Conservation (phyloP, 2,329 filamentous ascomycete genomes). For the Neofusicoccum kwambonambiense region DNA sequence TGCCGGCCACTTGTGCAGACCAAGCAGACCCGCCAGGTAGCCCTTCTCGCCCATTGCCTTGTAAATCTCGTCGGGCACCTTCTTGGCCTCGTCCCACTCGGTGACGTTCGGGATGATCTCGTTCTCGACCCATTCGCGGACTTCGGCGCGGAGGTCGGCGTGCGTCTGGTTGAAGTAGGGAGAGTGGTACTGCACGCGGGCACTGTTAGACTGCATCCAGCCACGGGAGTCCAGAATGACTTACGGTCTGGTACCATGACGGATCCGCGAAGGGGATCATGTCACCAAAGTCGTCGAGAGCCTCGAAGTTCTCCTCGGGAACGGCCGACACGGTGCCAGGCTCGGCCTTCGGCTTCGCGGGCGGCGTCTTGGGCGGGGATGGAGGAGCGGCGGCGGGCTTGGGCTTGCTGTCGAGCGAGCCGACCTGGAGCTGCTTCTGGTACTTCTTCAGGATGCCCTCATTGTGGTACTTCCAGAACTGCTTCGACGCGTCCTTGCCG, state of each 20-base stretch:
- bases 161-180: conserved; percentile 96
- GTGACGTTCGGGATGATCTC: conserved; percentile 88
- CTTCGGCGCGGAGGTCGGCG: conserved; percentile 82
- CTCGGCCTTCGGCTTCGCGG: conserved; percentile 58
- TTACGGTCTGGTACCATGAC: conserved; percentile 88
- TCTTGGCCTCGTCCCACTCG: conserved; percentile 96
- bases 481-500: conserved; percentile 67
- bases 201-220: neutral
- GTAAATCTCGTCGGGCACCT: conserved; percentile 85
- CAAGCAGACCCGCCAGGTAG: conserved; percentile 89
- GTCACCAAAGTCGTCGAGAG: conserved; percentile 80
- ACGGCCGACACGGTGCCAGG: conserved; percentile 50
- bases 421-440: conserved; percentile 58
- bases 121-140: conserved; percentile 86
- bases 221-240: conserved; percentile 30
- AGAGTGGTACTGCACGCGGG: conserved; percentile 71
- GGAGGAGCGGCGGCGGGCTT: conserved; percentile 42
- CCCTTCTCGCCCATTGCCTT: conserved; percentile 92
- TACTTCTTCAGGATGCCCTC: conserved; percentile 62
- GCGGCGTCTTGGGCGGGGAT: conserved; percentile 50
- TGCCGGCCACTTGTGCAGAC: conserved; percentile 70
- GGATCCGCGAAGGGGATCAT: conserved; percentile 91
- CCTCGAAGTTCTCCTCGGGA: conserved; percentile 50
- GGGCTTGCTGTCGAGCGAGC: conserved; percentile 80
- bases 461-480: conserved; percentile 67